Evolutionary conservation across 2,329 filamentous ascomycete species (phyloP), one percentile per base, ranked within the genome.

Genomic region (Ceratocystiopsis minuta): DNA sequence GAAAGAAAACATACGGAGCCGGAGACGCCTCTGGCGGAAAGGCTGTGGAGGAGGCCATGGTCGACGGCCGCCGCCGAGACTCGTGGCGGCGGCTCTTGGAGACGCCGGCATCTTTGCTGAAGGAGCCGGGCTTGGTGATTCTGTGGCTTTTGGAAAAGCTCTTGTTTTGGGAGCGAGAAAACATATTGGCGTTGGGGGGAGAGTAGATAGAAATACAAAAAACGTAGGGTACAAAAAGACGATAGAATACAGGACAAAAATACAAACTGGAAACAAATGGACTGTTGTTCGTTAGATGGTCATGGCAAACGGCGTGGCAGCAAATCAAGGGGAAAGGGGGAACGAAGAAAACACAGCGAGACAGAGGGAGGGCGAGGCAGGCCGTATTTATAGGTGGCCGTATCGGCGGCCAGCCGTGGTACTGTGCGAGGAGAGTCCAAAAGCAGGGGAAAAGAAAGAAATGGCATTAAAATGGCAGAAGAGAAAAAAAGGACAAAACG

Each of bases 91-190:
- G 60, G 10, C 34, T 17, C 54, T 75, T 75, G 24, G 66, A 66
- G 15, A 75, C 58, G 2, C 70, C 70, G 36, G 62, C 58, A 18
- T 66, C 65, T 47, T 69, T 72, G 54, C 61, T 68, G 52, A 74
- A 72, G 2, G 70, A 73, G 3, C 67, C 69, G 5, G 68, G 66
- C 49, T 67, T 71, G 50, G 57, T 61, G 18, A 52, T 51, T 47
- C 68, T 70, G 43, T 68, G 63, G 46, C 63, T 57, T 48, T 69
- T 72, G 41, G 67, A 67, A 45, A 70, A 70, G 57, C 66, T 72
- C 57, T 60, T 67, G 60, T 50, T 65, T 31, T 56, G 60, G 17
- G 61, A 60, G 53, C 61, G 62, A 50, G 60, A 59, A 52, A 70
- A 72, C 69, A 69, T 72, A 24, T 6, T 37, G 43, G 6, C 4